Conservation (phyloP, 2,329 filamentous ascomycete genomes). For the Aureobasidium sp. region DNA sequence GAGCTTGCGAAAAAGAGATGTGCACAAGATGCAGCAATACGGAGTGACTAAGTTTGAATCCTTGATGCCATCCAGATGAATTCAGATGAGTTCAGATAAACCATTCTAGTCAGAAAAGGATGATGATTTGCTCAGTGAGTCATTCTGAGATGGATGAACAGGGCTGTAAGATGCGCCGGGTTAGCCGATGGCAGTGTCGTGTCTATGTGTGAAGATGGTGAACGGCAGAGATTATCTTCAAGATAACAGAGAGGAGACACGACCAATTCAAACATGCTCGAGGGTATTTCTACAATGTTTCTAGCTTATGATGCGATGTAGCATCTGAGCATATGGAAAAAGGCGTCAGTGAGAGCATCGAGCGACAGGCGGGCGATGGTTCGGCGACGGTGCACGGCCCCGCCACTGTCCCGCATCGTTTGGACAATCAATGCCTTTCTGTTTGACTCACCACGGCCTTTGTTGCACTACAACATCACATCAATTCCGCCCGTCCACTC, state of each 20-base stretch:
- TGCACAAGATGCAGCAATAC: too few relatives aligned
- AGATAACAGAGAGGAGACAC: background rate
- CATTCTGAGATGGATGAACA: background rate
- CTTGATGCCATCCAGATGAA: too few relatives aligned
- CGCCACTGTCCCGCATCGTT: conserved; percentile 2
- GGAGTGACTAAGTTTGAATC: too few relatives aligned
- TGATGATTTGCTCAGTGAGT: background rate
- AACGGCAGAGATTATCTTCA: background rate
- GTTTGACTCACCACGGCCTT: conserved; percentile 14
- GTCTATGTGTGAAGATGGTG: background rate
- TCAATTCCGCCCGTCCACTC: background rate
- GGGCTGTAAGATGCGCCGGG: background rate
- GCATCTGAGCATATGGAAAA: too few relatives aligned
- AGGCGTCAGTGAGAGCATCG: too few relatives aligned
- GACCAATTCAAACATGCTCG: too few relatives aligned
- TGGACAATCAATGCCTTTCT: conserved; percentile 6
- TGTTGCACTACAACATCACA: background rate
- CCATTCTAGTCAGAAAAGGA: too few relatives aligned
- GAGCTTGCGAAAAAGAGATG: too few relatives aligned
- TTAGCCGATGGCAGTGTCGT: background rate
- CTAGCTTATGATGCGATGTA: too few relatives aligned
- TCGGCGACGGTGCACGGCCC: background rate
- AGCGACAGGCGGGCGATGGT: background rate
- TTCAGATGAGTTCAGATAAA: too few relatives aligned
- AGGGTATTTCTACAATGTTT: too few relatives aligned